Percentiles rank a stretch among this genome's conserved stretches.
Conservation (phyloP, 768 basidiomycete genomes). For the Russula compacta region DNA sequence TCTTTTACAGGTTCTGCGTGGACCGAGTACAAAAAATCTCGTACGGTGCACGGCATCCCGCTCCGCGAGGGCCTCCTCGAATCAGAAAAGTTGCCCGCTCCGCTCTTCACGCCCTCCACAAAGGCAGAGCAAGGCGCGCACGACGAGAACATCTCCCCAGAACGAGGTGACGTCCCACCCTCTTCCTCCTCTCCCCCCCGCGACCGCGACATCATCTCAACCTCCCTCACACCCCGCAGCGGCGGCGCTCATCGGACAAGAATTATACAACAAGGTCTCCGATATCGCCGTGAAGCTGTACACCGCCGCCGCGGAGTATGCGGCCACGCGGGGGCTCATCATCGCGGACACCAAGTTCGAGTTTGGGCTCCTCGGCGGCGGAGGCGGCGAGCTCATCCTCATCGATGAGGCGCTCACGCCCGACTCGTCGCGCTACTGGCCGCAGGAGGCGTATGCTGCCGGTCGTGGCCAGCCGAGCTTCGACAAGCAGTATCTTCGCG, state of each 20-base stretch:
- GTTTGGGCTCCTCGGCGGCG: too few species aligned
- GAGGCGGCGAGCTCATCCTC: conserved; percentile 70
- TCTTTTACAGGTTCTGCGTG: conserved; percentile 75
- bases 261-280: conserved; percentile 55
- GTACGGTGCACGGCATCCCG: conserved; percentile 81
- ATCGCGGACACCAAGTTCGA: conserved; percentile 99
- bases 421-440: conserved; percentile 98
- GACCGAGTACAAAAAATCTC: conserved; percentile 81
- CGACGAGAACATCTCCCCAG: conserved; percentile 98
- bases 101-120: conserved; percentile 93
- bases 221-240: conserved; percentile 32
- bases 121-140: conserved; percentile 92
- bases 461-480: conserved; percentile 83
- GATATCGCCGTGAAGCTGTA: conserved; percentile 55
- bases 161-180: conserved; percentile 53
- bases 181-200: not conserved
- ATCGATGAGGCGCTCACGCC: conserved; percentile 97
- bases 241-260: conserved; percentile 53
- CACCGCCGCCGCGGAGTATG: conserved; percentile 64
- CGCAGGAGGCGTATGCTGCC: conserved; percentile 56
- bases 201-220: not conserved
- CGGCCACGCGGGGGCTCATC: conserved; percentile 70
- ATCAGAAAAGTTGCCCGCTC: conserved; percentile 69
- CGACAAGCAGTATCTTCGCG: conserved; percentile 93
- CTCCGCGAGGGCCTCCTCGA: conserved; percentile 75